Evolutionary conservation across 495 filamentous ascomycete species (phyloP).

Genomic region (Polyplosphaeria fusca): DNA sequence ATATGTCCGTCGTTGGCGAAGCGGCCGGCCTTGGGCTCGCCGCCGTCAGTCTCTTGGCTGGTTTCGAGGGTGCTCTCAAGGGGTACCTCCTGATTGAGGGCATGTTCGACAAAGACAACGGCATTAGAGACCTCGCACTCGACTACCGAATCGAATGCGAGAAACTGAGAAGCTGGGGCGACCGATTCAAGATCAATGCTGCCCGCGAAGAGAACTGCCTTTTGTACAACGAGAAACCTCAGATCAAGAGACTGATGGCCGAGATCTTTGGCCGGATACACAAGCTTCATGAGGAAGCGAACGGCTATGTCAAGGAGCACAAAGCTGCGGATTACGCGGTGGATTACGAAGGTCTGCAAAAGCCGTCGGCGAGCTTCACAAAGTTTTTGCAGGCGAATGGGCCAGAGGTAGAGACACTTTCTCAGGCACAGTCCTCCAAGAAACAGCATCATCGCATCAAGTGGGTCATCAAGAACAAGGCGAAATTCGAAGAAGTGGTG

Average conservation of each 20-base stretch:
- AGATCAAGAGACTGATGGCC: not conserved
- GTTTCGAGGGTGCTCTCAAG: not conserved
- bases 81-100: not conserved
- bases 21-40: not conserved
- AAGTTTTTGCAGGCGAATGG: not conserved
- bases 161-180: not conserved
- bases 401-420: not conserved
- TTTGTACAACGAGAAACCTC: not conserved
- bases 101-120: not conserved
- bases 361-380: not conserved
- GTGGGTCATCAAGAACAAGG: not conserved
- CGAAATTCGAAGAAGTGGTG: not conserved
- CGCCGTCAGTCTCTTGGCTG: not conserved
- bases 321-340: not conserved
- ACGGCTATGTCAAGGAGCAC: not conserved
- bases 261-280: not conserved
- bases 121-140: not conserved
- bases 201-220: not conserved
- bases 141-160: not conserved
- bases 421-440: not conserved
- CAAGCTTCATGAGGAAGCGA: not conserved
- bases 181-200: not conserved
- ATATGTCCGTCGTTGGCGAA: not conserved
- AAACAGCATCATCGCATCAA: not conserved
- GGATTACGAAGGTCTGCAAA: not conserved